These are phyloP conservation scores for Venturia carpophila DNA, from an alignment of 2,329 filamentous ascomycete genomes.

Conservation along the genomic window DNA sequence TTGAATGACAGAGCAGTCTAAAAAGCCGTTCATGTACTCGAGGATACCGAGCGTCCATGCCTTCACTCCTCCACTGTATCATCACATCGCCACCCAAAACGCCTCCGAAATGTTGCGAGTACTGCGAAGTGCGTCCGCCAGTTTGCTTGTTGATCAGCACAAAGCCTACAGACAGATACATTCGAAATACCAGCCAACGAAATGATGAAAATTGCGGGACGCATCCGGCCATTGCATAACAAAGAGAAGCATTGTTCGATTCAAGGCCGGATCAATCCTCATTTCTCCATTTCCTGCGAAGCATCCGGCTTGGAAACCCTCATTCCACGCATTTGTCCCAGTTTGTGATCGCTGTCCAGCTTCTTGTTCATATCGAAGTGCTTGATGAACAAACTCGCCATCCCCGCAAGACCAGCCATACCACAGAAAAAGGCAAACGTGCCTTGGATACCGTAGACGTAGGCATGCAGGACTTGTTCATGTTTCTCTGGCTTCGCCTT, in stretches of 20 bases:
- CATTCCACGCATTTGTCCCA: slow-evolving; percentile 3
- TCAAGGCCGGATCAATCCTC: too few species aligned
- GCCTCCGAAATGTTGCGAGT: too few species aligned
- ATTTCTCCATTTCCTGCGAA: background rate
- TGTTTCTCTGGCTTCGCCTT: background rate
- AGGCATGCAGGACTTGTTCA: background rate
- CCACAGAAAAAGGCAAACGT: background rate
- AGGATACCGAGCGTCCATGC: too few species aligned
- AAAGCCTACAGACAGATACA: too few species aligned
- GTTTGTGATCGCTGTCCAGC: slow-evolving; percentile 1
- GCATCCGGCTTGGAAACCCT: background rate
- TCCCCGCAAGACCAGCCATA: slow-evolving; percentile 2
- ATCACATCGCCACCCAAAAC: too few species aligned
- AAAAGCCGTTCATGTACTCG: too few species aligned
- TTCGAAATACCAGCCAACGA: background rate
- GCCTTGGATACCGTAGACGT: background rate
- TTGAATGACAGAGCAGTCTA: too few species aligned
- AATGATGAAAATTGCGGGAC: background rate
- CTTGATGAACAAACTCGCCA: slow-evolving; percentile 1
- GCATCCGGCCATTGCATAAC: too few species aligned
- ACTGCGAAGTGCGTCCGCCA: too few species aligned
- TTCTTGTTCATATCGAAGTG: slow-evolving; percentile 13
- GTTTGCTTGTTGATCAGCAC: too few species aligned
- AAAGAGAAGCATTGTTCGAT: too few species aligned
- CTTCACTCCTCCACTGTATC: too few species aligned